Evolutionary conservation across 2,329 filamentous ascomycete genomes (phyloP), one percentile per base, ranked within the genome.

Genomic region (Samsoniella hepiali): DNA sequence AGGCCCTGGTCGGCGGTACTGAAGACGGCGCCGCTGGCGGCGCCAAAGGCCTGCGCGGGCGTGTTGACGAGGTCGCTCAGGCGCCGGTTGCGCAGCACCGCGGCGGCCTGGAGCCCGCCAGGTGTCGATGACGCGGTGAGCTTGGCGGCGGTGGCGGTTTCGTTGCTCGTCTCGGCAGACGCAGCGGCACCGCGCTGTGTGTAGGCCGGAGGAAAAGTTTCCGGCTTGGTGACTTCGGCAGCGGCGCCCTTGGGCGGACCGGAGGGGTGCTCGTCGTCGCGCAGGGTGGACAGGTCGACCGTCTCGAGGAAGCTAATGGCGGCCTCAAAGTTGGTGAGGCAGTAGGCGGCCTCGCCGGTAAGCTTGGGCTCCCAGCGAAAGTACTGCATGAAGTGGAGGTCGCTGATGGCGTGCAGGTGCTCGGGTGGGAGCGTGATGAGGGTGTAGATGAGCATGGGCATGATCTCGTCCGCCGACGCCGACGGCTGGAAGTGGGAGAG

Each of bases 361-460:
- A 98, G 85, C 71, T 94, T 97, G 67, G 82, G 88, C 59, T 91
- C 86, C 73, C 91, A 91, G 63, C 95, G 87, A 73, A 99, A 99
- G 66, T 90, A 82, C 73, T 98, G 93, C 68, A 98, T 93, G 73
- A 98, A 99, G 69, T 90, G 87, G n/a, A 96, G 81, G 73, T 99
- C 96, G 79, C 94, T 98, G 71, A 97, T 92, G 62, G 93, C 89
- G 74, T 93, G 91, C 55, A 98, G 88, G 40, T 88, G 86, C 74
- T 95, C 91, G 0, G 93, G 90, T 0, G 92, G 89, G 51, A 93
- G 89, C 3, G 93, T 97, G 72, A 99, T 96, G 65, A 99, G 84
- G 0, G 93, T 91, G 78, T 96, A 99, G 66, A 99, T 99, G 66
- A 99, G 83, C 75, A 96, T 97, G 0, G 95, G 95, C 74, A 99